Conservation (phyloP, 75 land plant species). For the Larix kaempferi region DNA sequence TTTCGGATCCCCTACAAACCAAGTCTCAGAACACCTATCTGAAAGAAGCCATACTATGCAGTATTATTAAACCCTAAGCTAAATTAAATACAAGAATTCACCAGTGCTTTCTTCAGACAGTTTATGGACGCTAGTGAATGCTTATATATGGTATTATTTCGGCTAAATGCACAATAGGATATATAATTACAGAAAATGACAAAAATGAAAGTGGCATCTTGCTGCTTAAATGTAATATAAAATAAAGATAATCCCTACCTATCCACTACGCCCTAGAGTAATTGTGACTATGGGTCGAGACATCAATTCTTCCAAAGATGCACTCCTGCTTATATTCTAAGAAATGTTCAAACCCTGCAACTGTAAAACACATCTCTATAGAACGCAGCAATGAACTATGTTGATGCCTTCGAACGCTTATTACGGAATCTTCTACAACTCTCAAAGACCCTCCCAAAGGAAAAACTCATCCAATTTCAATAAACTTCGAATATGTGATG, state of each 20-base stretch:
- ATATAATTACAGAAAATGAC: background rate
- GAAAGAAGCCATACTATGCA: no score
- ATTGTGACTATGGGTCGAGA: constrained; percentile 28
- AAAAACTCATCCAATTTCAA: no score
- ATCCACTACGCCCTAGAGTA: constrained; percentile 33
- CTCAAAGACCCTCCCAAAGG: no score
- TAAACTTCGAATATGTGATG: no score
- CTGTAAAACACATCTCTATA: background rate
- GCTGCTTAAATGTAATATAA: background rate
- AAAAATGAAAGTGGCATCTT: background rate
- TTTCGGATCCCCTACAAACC: no score
- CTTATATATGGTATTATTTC: background rate
- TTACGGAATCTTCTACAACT: no score
- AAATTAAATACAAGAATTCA: background rate
- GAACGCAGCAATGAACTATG: no score
- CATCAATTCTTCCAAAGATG: background rate
- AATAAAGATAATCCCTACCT: constrained; percentile 9
- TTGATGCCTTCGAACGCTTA: no score
- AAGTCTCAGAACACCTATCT: no score
- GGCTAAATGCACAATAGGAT: background rate
- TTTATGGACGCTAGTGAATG: background rate
- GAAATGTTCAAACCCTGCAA: background rate
- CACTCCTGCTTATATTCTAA: background rate
- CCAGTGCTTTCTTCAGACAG: background rate
- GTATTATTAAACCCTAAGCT: background rate